Percentiles rank a stretch among this genome's conserved stretches.
Conservation (phyloP, 345 rosid genomes). For the Eucalyptus rudis region DNA sequence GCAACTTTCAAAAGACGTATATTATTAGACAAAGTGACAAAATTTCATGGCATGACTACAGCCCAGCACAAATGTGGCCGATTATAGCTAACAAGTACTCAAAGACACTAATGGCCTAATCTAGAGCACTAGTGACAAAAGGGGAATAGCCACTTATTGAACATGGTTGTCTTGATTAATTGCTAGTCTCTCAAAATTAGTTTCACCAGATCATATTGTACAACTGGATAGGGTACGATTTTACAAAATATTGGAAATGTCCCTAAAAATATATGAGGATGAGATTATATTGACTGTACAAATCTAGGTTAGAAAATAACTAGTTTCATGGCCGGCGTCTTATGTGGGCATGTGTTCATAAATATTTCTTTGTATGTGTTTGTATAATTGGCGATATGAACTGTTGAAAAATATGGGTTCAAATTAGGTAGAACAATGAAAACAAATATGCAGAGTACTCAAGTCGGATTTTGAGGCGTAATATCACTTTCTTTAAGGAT, state of each 20-base stretch:
- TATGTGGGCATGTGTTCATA: neutral
- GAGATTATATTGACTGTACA: neutral
- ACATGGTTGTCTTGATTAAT: neutral
- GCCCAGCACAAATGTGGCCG: neutral
- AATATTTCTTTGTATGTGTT: neutral
- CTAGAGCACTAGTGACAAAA: neutral
- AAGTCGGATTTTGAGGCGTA: too few species aligned
- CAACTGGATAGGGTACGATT: neutral
- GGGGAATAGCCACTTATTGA: neutral
- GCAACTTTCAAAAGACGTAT: neutral
- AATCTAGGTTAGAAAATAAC: neutral
- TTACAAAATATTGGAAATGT: neutral
- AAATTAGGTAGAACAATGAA: too few species aligned
- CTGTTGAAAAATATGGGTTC: neutral
- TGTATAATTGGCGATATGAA: neutral
- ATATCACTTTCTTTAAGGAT: too few species aligned
- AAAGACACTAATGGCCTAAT: neutral
- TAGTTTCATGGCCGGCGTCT: neutral
- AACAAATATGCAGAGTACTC: too few species aligned
- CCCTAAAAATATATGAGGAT: neutral
- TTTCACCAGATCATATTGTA: neutral
- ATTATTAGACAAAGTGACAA: neutral
- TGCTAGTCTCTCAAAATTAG: neutral
- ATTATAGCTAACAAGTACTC: neutral
- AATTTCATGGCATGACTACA: neutral